These are phyloP conservation scores for Strobilomyces confusus DNA, from an alignment of 768 basidiomycete species.

Conservation along the genomic window DNA sequence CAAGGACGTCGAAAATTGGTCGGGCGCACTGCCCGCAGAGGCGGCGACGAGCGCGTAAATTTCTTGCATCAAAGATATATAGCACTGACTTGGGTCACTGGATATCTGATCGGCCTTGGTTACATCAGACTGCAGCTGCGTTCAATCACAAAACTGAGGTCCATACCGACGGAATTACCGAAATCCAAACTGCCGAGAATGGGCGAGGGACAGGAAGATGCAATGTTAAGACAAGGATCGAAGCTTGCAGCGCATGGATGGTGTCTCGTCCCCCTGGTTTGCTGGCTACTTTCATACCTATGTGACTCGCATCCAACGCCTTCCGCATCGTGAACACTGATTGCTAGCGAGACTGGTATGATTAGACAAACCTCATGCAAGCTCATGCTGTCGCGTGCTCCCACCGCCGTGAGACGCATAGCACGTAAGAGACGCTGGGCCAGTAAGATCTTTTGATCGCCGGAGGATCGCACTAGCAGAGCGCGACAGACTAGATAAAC, in stretches of 20 bases:
- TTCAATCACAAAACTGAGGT: background rate
- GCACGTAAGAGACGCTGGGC: conserved; percentile 45
- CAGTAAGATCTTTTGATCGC: conserved; percentile 54
- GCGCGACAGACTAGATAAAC: conserved; percentile 61
- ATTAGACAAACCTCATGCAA: conserved; percentile 28
- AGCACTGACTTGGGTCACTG: conserved; percentile 33
- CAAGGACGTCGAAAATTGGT: conserved; percentile 47
- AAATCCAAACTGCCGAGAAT: conserved; percentile 45
- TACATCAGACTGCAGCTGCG: conserved; percentile 2
- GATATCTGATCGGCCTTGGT: conserved; percentile 15
- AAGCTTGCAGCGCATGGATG: conserved; percentile 52
- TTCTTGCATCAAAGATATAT: conserved; percentile 55
- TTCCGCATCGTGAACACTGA: conserved; percentile 21
- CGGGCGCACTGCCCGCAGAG: conserved; percentile 40
- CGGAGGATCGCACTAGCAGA: conserved; percentile 52
- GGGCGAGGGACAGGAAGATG: conserved; percentile 43
- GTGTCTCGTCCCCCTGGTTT: conserved; percentile 64
- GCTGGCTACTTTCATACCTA: conserved; percentile 47
- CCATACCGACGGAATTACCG: conserved; percentile 34
- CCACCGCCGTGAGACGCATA: conserved; percentile 44
- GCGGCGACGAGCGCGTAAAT: conserved; percentile 68
- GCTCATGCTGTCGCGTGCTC: conserved; percentile 37
- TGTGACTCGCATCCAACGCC: conserved; percentile 41
- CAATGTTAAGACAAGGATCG: conserved; percentile 49
- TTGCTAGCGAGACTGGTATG: background rate